Percentiles rank a stretch among this genome's conserved stretches.
phyloP scores from a whole-genome alignment of 1,284 basidiomycete species.

The Fomitopsis palustris region DNA sequence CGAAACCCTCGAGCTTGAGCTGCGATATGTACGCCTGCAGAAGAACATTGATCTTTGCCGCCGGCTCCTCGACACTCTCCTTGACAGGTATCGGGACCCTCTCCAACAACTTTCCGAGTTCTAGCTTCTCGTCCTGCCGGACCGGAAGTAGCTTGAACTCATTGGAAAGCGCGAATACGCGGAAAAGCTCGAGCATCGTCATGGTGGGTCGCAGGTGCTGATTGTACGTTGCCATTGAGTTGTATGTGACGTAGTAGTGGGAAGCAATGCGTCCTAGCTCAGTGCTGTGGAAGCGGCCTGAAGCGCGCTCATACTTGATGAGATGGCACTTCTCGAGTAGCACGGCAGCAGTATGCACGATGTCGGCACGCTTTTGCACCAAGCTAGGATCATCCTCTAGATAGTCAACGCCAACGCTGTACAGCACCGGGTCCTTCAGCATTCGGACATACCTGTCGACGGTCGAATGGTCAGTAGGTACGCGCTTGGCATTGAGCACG shows the following conservation, averaged over 20 bases:
- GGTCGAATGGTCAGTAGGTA: conserved; percentile 1
- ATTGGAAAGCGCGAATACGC: conserved; percentile 94
- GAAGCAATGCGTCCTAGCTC: conserved; percentile 95
- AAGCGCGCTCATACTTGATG: conserved; percentile 89
- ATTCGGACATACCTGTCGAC: conserved; percentile 85
- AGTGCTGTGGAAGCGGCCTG: conserved; percentile 87
- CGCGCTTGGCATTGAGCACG: background rate
- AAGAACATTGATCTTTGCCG: conserved; percentile 96
- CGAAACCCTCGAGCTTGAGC: conserved; percentile 92
- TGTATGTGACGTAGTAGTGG: conserved; percentile 95
- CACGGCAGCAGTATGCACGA: conserved; percentile 91
- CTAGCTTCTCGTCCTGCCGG: conserved; percentile 73
- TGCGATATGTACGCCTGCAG: conserved; percentile 95
- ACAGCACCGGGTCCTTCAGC: conserved; percentile 87
- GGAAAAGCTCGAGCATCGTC: conserved; percentile 89
- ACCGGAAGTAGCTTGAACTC: conserved; percentile 95
- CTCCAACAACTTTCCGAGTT: conserved; percentile 91
- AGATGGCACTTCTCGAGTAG: conserved; percentile 93
- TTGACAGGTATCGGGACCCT: conserved; percentile 97
- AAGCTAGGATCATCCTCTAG: conserved; percentile 81
- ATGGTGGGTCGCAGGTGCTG: conserved; percentile 90
- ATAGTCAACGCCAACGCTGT: conserved; percentile 90
- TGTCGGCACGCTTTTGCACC: conserved; percentile 93
- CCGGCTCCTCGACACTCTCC: conserved; percentile 93
- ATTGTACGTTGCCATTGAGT: conserved; percentile 96